Percentiles rank a stretch among this genome's conserved stretches.
Conservation (phyloP, 1,139 yeast genomes). For the Arxiozyma heterogenica region DNA sequence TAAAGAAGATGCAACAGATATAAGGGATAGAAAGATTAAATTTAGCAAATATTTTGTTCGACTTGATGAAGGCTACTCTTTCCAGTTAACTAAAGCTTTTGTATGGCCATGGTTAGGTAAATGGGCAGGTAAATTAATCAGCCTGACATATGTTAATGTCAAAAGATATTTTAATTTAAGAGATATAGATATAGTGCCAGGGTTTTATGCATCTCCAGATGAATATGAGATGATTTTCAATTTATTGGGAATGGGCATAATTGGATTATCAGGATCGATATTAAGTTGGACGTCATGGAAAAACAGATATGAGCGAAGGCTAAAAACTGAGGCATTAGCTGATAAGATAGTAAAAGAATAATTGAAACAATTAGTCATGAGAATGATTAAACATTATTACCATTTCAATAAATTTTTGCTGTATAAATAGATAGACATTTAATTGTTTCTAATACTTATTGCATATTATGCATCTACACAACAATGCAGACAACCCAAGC, state of each 20-base stretch:
- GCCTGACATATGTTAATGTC: background rate
- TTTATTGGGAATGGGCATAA: slow-evolving; percentile 7
- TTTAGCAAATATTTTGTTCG: background rate
- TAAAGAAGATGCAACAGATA: background rate
- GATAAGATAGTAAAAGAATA: background rate
- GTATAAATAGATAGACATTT: too few species aligned
- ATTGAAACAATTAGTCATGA: background rate
- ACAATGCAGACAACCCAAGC: background rate
- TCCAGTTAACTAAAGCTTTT: slow-evolving; percentile 2
- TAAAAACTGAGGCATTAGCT: background rate
- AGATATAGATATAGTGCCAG: slow-evolving; percentile 4
- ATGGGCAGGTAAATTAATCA: slow-evolving; percentile 4
- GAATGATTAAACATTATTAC: background rate
- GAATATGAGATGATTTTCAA: slow-evolving; percentile 38
- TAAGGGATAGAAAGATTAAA: background rate
- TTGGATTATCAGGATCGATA: slow-evolving; percentile 2
- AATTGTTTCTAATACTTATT: too few species aligned
- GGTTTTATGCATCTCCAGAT: slow-evolving; percentile 28
- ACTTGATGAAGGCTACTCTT: background rate
- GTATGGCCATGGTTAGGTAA: slow-evolving; percentile 10
- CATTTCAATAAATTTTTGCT: too few species aligned
- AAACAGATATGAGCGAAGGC: background rate
- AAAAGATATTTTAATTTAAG: slow-evolving; percentile 1
- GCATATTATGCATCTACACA: background rate
- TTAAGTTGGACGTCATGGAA: background rate